Base-by-base conservation (phyloP, 768 basidiomycete species). In the Suillus americanus region DNA sequence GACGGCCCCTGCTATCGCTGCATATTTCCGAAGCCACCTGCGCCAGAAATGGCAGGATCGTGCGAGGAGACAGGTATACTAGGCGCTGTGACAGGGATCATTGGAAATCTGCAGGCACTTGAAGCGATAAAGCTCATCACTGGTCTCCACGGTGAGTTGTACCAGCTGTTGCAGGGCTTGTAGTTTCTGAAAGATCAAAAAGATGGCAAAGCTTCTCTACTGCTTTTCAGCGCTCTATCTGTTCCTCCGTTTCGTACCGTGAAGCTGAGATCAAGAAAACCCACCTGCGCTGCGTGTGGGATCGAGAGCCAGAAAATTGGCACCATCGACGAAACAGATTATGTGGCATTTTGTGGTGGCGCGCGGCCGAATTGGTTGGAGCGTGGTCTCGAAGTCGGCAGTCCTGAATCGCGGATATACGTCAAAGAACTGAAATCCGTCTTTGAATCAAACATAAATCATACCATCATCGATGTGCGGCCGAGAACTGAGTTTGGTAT, bases 1-100 rank as follows among this genome's bases (percentile, higher is more conserved):
- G 77, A 84, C 35, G 89, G 94, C 1, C 96, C 95, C 0, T 99
- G 97, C 76, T 98, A 97, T 76, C 85, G 97, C 18, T 99, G 97
- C 74, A 76, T 99, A 50, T 99, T 95, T 75, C 96, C 97, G 0
- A 85, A 82, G 61, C 88, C 94, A 2, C 88, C 95, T 1, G 82
- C 86, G 5, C 82, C 79, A 23, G 86, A 86, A 62, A 80, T 80
- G 33, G 77, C 84, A 2, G 90, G 93, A 9, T 86, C 88, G 10
- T 99, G 97, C 68, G 94, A 91, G 70, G 95, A 97, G 72, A 81
- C 88, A 5, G 96, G 97, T 1, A 89, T 99, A 5, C 78, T 97
- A 56, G 97, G 97, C 7, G 88, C 83, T 0, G 94, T 97, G 1
- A 93, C 94, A 0, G 97, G 97, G 1, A 80, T 94, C 57, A 92